Evolutionary conservation across 2,329 filamentous ascomycete genomes (phyloP).

Genomic region (Phaeosphaeria sp.): DNA sequence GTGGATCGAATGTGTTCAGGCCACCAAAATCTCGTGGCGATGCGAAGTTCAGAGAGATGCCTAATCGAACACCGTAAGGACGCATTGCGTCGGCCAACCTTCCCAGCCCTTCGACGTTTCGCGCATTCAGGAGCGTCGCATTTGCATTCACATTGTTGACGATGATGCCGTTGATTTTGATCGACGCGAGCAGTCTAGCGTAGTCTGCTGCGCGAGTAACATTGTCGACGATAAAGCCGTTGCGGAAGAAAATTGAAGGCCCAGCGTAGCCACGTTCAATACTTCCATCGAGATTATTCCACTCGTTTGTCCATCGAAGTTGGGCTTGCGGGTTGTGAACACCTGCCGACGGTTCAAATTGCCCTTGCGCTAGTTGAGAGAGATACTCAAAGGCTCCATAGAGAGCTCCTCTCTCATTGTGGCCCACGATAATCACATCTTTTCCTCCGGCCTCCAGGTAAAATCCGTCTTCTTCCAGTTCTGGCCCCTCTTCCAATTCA

Average conservation of each 20-base stretch:
- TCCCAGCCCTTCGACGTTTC: slow-evolving; percentile 67
- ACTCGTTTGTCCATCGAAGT: slow-evolving; percentile 75
- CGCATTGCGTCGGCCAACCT: slow-evolving; percentile 70
- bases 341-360: slow-evolving; percentile 57
- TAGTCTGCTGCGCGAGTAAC: slow-evolving; percentile 67
- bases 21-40: slow-evolving; percentile 65
- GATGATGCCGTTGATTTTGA: slow-evolving; percentile 70
- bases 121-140: slow-evolving; percentile 59
- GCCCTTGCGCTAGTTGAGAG: slow-evolving; percentile 67
- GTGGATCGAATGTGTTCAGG: slow-evolving; percentile 69
- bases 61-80: slow-evolving; percentile 71
- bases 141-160: slow-evolving; percentile 79
- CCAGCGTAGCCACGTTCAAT: slow-evolving; percentile 75
- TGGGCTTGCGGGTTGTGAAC: slow-evolving; percentile 65
- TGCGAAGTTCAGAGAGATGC: slow-evolving; percentile 72
- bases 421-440: slow-evolving; percentile 65
- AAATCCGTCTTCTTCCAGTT: slow-evolving; percentile 66
- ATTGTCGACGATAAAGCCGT: slow-evolving; percentile 64
- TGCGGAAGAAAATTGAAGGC: slow-evolving; percentile 70
- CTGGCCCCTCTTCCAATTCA: slow-evolving; percentile 37
- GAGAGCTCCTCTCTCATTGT: slow-evolving; percentile 71
- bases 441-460: slow-evolving; percentile 60
- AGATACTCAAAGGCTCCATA: slow-evolving; percentile 75
- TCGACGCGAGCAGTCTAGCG: slow-evolving; percentile 70
- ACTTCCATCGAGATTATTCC: slow-evolving; percentile 73